Base-by-base conservation (phyloP, 306 rosid genomes). In the Corylus heterophylla region DNA sequence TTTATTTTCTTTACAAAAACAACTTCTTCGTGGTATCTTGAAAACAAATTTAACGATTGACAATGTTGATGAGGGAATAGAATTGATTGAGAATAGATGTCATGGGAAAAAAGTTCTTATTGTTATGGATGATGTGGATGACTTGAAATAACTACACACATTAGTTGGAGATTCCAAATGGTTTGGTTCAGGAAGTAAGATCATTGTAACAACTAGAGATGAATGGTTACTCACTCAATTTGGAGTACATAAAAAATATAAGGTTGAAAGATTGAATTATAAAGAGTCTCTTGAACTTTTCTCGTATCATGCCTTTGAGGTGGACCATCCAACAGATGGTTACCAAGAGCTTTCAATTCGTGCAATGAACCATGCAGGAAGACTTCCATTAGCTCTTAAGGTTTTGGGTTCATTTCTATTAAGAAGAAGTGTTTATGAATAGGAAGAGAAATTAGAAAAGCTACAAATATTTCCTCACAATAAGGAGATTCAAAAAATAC, bases 371-470 rank as follows among this genome's bases (percentile, higher is more conserved):
- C 83, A 22, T 10, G 81, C 78, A 58, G 71, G 78, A 16, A 88
- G 89, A 12, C 10, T 88, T 1, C 89, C 89, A 7, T 14, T 88
- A 3, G 91, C 89, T 12, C 86, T 88, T 70, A 73, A 81, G 71
- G 85, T 81, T 2, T 63, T 81, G 71, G 91, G 91, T 0, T 88
- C 88, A 11, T 79, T 69, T 27, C 73, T 88, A 10, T 55, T 2
- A 1, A 42, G 74, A 2, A 84, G 85, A 67, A 62, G 52, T 4
- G 12, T 9, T 58, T 0, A 1, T 5, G 80, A 86, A 13, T 88
- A 89, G 85, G 8, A 2, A 68, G 71, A 64, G 20, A 42, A 73
- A 7, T 9, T 84, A 29, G 78, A 71, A 8, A 88, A 84, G 54
- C 29, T 88, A 9, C 7, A 80, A 35, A 29, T 0, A 63, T 81